Percentiles rank a stretch among this genome's conserved stretches.
phyloP scores from a whole-genome alignment of 2,329 filamentous ascomycete species.

The Paecilomyces fulvus region DNA sequence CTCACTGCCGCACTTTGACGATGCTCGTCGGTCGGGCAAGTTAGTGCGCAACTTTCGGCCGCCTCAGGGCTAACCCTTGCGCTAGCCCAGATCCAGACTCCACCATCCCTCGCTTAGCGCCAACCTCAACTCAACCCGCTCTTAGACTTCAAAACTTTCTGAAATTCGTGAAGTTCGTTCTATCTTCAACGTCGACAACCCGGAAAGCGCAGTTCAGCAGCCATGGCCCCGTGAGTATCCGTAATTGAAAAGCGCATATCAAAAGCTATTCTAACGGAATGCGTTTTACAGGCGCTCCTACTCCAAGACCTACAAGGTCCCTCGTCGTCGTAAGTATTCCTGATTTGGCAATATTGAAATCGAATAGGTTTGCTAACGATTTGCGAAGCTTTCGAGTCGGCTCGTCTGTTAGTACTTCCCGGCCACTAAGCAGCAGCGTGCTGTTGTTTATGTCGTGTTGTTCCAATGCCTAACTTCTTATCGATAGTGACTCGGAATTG shows the following conservation, averaged over 20 bases:
- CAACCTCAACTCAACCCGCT: conserved; percentile 11
- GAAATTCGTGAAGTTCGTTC: conserved; percentile 18
- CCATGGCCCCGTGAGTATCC: conserved; percentile 37
- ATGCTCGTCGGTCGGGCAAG: conserved; percentile 11
- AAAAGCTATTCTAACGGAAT: conserved; percentile 27
- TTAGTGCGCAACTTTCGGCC: conserved; percentile 18
- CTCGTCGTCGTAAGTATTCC: conserved; percentile 61
- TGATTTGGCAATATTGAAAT: conserved; percentile 6
- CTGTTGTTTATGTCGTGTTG: conserved; percentile 91
- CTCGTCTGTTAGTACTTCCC: conserved; percentile 92
- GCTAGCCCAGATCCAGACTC: conserved; percentile 13
- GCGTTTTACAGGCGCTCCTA: conserved; percentile 54
- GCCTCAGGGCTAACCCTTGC: conserved; percentile 15
- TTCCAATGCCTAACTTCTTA: conserved; percentile 51
- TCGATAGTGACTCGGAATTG: conserved; percentile 87
- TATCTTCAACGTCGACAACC: conserved; percentile 30
- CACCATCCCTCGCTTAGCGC: conserved; percentile 15
- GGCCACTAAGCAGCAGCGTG: conserved; percentile 99
- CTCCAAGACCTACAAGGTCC: conserved; percentile 99
- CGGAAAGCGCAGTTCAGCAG: conserved; percentile 32
- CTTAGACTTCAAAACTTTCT: conserved; percentile 8
- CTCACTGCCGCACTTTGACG: conserved; percentile 16
- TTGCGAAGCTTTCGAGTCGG: conserved; percentile 78
- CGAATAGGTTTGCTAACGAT: conserved; percentile 27
- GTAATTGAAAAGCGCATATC: conserved; percentile 21